Evolutionary conservation across 2,329 filamentous ascomycete species (phyloP).

Genomic region (Ampelomyces quisqualis): DNA sequence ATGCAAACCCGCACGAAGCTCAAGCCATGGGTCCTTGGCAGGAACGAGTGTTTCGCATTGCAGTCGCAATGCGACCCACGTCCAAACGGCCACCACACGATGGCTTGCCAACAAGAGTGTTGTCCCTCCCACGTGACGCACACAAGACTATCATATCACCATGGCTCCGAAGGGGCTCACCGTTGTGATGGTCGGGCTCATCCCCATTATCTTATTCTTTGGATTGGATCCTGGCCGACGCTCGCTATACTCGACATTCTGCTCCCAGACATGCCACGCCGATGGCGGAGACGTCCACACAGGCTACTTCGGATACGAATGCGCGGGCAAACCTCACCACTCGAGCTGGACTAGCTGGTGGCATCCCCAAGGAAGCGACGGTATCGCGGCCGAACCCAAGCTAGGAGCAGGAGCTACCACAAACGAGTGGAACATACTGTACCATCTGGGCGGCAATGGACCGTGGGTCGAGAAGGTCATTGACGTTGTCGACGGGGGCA

Average conservation of each 20-base stretch:
- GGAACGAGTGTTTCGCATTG: background rate
- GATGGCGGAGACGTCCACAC: conserved; percentile 7
- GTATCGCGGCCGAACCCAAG: conserved; percentile 5
- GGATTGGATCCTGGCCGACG: no score
- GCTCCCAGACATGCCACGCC: conserved; percentile 3
- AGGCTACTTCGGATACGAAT: conserved; percentile 28
- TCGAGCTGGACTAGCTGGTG: conserved; percentile 41
- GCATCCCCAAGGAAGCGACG: conserved; percentile 30
- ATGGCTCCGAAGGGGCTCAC: no score
- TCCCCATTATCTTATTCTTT: no score
- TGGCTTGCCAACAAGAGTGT: no score
- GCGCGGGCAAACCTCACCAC: conserved; percentile 33
- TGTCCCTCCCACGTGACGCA: no score
- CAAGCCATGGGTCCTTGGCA: conserved; percentile 5
- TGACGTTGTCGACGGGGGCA: conserved; percentile 44
- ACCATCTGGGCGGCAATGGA: conserved; percentile 57
- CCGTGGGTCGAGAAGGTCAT: conserved; percentile 56
- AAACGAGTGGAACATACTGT: conserved; percentile 52
- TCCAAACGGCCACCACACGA: conserved; percentile 6
- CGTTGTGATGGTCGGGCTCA: no score
- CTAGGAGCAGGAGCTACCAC: conserved; percentile 31
- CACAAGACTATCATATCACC: no score
- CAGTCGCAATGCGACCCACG: conserved; percentile 4
- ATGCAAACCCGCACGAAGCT: background rate
- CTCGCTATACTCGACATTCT: conserved; percentile 4